Base-by-base conservation (phyloP, 331 rosid genomes). In the Acacia pycnantha region DNA sequence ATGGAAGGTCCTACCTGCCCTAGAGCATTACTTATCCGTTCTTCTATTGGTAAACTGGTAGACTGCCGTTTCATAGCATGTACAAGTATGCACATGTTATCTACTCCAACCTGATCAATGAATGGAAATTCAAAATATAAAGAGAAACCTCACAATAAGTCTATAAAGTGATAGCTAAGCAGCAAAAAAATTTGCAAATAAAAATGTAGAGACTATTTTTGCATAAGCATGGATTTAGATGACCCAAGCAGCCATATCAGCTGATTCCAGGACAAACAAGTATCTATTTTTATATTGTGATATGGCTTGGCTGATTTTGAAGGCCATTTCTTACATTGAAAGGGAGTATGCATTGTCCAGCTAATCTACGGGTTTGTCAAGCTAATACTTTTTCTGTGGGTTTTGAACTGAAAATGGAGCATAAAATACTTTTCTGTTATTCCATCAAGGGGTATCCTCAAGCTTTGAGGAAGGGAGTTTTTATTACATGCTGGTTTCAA, bases 1-100 rank as follows among this genome's bases (percentile, higher is more conserved):
- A 93, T 92, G 77, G 98, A 95, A 44, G 98, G 98, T 72, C 98
- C 98, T 87, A 95, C 98, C 85, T 93, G 97, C 81, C 87, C 98
- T 69, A 95, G 84, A 31, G 98, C 98, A 79, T 86, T 85, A 83
- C 98, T 90, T 83, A 95, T 86, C 77, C 89, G 88, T 76, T 88
- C 95, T 85, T 95, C 98, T 65, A 95, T 59, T 82, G 97, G 83
- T 84, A 91, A 85, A 77, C 68, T 90, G 48, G 78, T 53, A 74
- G 97, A 82, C 82, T 95, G 96, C 64, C 98, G 89, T 86, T 95
- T 95, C 83, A 90, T 90, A 73, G 98, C 95, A 86, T 95, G 96
- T 82, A 95, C 96, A 85, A 95, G 84, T 81, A 95, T 93, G 82
- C 98, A 95, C 98, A 95, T 95, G 89, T 93, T 95, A 92, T 95